Evolutionary conservation across 2,329 filamentous ascomycete species (phyloP).

Genomic region (Verticillium isaacii): DNA sequence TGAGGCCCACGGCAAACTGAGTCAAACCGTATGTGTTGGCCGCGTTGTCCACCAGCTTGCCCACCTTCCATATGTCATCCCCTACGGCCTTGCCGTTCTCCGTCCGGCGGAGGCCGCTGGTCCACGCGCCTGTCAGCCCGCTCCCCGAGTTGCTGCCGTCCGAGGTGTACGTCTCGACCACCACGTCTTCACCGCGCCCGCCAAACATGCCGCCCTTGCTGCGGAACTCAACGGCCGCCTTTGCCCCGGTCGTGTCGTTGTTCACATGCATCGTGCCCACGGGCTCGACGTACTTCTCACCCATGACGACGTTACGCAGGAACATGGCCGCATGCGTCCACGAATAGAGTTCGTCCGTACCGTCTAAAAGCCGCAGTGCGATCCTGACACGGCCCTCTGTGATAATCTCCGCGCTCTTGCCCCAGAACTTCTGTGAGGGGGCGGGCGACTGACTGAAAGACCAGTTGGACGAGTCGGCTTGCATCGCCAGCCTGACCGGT

Average conservation of each 20-base stretch:
- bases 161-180: conserved; percentile 65
- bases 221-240: conserved; percentile 86
- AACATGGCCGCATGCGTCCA: conserved; percentile 89
- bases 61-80: conserved; percentile 73
- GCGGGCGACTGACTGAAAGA: conserved; percentile 81
- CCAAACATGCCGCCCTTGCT: conserved; percentile 96
- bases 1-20: conserved; percentile 76
- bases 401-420: conserved; percentile 89
- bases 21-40: conserved; percentile 84
- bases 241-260: conserved; percentile 79
- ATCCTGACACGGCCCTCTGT: conserved; percentile 85
- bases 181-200: conserved; percentile 85
- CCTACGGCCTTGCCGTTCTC: conserved; percentile 57
- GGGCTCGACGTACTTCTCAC: conserved; percentile 96
- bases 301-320: conserved; percentile 91
- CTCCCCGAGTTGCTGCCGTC: conserved; percentile 62
- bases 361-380: conserved; percentile 61
- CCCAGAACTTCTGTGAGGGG: conserved; percentile 97
- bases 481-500: conserved; percentile 86
- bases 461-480: conserved; percentile 84
- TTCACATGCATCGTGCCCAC: conserved; percentile 82
- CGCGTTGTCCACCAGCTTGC: conserved; percentile 72
- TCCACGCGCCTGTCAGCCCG: conserved; percentile 82
- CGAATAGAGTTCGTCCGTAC: conserved; percentile 75
- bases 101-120: conserved; percentile 62